phyloP scores from a whole-genome alignment of 495 filamentous ascomycete genomes.

The Hyaloscypha hepaticicola region DNA sequence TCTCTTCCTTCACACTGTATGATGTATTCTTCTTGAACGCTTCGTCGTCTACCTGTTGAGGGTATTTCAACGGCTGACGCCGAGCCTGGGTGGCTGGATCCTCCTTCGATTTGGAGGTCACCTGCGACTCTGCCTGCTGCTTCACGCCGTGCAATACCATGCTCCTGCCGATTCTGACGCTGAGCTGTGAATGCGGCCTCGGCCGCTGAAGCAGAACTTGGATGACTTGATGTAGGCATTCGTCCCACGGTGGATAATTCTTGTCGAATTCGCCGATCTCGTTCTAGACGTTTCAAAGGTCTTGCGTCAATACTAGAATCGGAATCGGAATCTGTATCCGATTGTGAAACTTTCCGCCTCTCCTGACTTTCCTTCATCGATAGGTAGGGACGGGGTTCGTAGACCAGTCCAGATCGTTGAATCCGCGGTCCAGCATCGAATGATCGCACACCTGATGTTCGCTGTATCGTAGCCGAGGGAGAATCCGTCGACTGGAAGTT shows the following conservation, averaged over 20 bases:
- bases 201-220: constrained; percentile 10
- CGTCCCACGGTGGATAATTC: constrained; percentile 11
- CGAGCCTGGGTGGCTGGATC: neutral
- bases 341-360: constrained; percentile 10
- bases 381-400: constrained; percentile 19
- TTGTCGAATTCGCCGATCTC: constrained; percentile 10
- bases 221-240: constrained; percentile 6
- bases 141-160: constrained; percentile 18
- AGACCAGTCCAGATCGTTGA: neutral
- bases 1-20: constrained; percentile 22
- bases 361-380: constrained; percentile 30
- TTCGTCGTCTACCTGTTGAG: constrained; percentile 19
- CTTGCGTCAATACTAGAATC: constrained; percentile 15
- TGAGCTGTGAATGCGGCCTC: constrained; percentile 27
- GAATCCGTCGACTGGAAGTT: neutral
- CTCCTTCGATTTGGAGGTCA: too few relatives aligned
- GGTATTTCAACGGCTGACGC: constrained; percentile 27
- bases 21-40: constrained; percentile 22
- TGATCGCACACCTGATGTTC: constrained; percentile 13
- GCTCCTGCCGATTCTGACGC: constrained; percentile 16
- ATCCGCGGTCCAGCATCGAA: constrained; percentile 6
- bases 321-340: constrained; percentile 16
- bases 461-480: neutral
- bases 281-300: neutral
- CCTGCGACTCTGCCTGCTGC: too few relatives aligned